A percentile compares a stretch with the other conserved stretches of the same genome.
Evolutionary conservation across 2,329 filamentous ascomycete species (phyloP).

Genomic region (Reticulascus tulasneorum): DNA sequence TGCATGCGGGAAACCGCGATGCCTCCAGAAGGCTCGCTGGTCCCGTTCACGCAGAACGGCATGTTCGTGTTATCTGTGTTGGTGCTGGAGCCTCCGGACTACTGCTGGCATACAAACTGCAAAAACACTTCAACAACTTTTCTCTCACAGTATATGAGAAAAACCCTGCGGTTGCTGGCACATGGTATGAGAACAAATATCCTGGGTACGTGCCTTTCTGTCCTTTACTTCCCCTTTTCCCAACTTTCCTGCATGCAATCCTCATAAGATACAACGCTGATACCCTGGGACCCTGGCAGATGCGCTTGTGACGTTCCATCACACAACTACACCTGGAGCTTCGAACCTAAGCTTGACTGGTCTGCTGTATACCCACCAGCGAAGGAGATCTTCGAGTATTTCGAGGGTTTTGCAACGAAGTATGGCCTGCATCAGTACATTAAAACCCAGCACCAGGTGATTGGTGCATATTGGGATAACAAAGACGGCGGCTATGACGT

Average conservation of each 20-base stretch:
- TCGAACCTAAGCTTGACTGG: slow-evolving; percentile 55
- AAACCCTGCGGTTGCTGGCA: slow-evolving; percentile 50
- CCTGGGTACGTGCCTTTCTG: slow-evolving; percentile 26
- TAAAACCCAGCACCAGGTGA: slow-evolving; percentile 18
- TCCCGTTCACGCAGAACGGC: slow-evolving; percentile 9
- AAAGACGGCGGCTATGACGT: slow-evolving; percentile 29
- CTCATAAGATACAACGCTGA: not conserved
- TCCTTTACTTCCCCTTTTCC: too few species aligned
- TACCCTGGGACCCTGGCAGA: slow-evolving; percentile 10
- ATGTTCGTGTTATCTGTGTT: slow-evolving; percentile 31
- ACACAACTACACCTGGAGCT: slow-evolving; percentile 48
- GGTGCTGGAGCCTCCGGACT: slow-evolving; percentile 46
- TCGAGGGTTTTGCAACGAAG: slow-evolving; percentile 37
- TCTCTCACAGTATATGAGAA: slow-evolving; percentile 43
- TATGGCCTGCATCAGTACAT: slow-evolving; percentile 32
- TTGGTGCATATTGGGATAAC: slow-evolving; percentile 31
- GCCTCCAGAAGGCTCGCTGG: slow-evolving; percentile 1
- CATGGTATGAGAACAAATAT: slow-evolving; percentile 49
- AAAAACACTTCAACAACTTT: slow-evolving; percentile 38
- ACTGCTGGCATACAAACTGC: slow-evolving; percentile 43
- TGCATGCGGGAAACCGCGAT: slow-evolving; percentile 1
- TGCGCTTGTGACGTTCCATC: slow-evolving; percentile 47
- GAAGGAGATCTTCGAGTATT: slow-evolving; percentile 40
- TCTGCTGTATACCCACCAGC: slow-evolving; percentile 39
- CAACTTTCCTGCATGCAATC: too few species aligned